phyloP scores from a whole-genome alignment of 2,329 filamentous ascomycete genomes.

The Pseudogymnoascus sp. region DNA sequence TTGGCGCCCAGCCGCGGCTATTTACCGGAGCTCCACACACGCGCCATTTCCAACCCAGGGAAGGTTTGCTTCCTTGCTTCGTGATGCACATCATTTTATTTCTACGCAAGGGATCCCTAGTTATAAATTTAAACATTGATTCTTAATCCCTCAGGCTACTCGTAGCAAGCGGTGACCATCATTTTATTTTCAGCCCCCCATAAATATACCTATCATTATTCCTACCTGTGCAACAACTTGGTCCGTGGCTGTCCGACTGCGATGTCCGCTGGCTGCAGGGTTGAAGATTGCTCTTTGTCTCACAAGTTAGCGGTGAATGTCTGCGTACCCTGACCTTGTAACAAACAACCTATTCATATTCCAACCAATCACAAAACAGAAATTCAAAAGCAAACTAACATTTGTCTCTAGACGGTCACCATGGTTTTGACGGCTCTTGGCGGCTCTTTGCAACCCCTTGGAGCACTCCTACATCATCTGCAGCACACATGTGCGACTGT shows the following conservation, averaged over 20 bases:
- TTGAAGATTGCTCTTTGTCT: slow-evolving; percentile 2
- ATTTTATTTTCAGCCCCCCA: background rate
- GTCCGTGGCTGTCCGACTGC: background rate
- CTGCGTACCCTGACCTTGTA: background rate
- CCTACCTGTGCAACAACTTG: background rate
- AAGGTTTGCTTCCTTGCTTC: background rate
- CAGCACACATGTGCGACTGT: background rate
- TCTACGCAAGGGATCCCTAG: background rate
- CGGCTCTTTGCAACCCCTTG: background rate
- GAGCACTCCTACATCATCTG: background rate
- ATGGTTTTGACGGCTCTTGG: background rate
- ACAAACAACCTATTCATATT: background rate
- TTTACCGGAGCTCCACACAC: background rate
- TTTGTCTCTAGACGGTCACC: background rate
- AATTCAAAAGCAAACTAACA: background rate
- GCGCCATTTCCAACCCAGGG: background rate
- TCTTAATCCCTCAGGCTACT: background rate
- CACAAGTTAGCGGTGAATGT: background rate
- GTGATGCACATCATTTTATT: background rate
- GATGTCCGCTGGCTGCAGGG: background rate
- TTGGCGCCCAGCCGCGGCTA: background rate
- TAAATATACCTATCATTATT: background rate
- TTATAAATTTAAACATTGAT: background rate
- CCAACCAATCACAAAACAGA: background rate
- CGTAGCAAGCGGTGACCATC: background rate